Evolutionary conservation across 2,329 filamentous ascomycete species (phyloP).

Genomic region (Madurella mycetomatis): DNA sequence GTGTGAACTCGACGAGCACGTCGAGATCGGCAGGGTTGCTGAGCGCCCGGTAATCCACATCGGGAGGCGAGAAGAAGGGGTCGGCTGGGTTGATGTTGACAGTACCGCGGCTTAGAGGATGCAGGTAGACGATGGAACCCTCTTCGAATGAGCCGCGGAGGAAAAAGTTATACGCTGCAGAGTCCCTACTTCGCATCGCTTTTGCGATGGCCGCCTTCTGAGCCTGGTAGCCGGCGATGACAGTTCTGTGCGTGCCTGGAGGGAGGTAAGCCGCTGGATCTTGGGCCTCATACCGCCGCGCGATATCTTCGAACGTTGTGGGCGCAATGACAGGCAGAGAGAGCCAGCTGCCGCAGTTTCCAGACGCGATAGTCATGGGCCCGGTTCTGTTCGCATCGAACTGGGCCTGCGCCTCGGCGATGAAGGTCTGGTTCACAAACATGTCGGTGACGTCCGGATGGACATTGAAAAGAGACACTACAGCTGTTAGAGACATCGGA

Average conservation of each 20-base stretch:
- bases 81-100: constrained; percentile 35
- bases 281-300: constrained; percentile 28
- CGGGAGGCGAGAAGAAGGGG: constrained; percentile 34
- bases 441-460: constrained; percentile 23
- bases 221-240: constrained; percentile 34
- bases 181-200: constrained; percentile 25
- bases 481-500: neutral
- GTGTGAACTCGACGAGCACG: constrained; percentile 37
- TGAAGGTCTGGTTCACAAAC: constrained; percentile 26
- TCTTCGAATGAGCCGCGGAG: constrained; percentile 29
- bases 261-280: constrained; percentile 33
- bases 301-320: constrained; percentile 25
- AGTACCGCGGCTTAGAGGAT: constrained; percentile 37
- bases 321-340: constrained; percentile 31
- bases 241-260: constrained; percentile 29
- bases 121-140: constrained; percentile 30
- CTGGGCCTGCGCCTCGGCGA: constrained; percentile 23
- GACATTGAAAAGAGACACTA: neutral
- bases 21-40: constrained; percentile 50
- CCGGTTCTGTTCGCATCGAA: constrained; percentile 27
- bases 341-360: constrained; percentile 28
- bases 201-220: constrained; percentile 30
- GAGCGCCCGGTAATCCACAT: constrained; percentile 36
- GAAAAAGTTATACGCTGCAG: constrained; percentile 29
- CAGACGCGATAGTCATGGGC: constrained; percentile 25